phyloP scores from a whole-genome alignment of 352 stramenopile genomes.

The Phytophthora kernoviae region DNA sequence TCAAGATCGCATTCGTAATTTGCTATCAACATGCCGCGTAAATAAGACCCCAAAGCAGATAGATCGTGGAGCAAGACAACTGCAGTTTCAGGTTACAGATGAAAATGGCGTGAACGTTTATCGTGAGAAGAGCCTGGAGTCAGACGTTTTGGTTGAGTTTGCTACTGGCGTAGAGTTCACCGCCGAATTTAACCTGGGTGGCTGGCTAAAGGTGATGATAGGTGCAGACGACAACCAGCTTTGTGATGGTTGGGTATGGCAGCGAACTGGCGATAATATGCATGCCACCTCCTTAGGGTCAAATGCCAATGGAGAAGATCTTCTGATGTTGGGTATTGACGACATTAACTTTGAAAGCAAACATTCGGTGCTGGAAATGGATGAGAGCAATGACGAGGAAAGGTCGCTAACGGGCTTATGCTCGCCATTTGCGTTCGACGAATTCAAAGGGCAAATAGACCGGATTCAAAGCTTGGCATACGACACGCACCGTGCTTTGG shows the following conservation, averaged over 20 bases:
- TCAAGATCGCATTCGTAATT: slow-evolving; percentile 34
- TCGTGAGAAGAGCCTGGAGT: slow-evolving; percentile 18
- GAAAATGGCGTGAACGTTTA: slow-evolving; percentile 29
- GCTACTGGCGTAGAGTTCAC: slow-evolving; percentile 30
- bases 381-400: slow-evolving; percentile 63
- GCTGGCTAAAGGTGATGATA: slow-evolving; percentile 41
- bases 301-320: slow-evolving; percentile 49
- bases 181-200: slow-evolving; percentile 11
- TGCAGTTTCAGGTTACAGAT: slow-evolving; percentile 38
- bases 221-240: slow-evolving; percentile 7
- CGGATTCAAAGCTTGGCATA: slow-evolving; percentile 68
- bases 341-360: slow-evolving; percentile 39
- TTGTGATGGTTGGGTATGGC: slow-evolving; percentile 46
- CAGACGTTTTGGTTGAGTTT: slow-evolving; percentile 22
- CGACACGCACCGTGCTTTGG: slow-evolving; percentile 61
- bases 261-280: slow-evolving; percentile 44
- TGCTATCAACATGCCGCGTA: slow-evolving; percentile 22
- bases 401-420: slow-evolving; percentile 59
- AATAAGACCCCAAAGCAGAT: background rate
- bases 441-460: slow-evolving; percentile 61
- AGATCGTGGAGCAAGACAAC: slow-evolving; percentile 1
- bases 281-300: slow-evolving; percentile 24
- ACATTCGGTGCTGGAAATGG: slow-evolving; percentile 55
- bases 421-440: slow-evolving; percentile 70
- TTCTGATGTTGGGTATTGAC: slow-evolving; percentile 67